Conservation (phyloP, 1,284 basidiomycete species). For the Boletus mariae region DNA sequence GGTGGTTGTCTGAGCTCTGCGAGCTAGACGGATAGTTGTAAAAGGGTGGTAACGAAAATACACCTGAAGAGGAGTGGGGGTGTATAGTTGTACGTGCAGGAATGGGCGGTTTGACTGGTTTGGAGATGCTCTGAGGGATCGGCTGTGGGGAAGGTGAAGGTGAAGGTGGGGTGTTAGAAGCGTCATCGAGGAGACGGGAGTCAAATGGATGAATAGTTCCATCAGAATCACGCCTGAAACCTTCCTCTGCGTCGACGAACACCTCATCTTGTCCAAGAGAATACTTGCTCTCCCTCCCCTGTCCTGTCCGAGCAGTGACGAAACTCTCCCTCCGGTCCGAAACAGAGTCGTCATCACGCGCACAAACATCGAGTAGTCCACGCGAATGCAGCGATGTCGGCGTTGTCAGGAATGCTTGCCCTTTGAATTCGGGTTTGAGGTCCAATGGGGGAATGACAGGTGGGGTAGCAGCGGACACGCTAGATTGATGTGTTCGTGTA, state of each 20-base stretch:
- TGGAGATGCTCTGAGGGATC: slow-evolving; percentile 1
- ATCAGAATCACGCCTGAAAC: slow-evolving; percentile 17
- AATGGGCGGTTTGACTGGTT: slow-evolving; percentile 21
- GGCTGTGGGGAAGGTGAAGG: neutral
- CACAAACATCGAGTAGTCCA: slow-evolving; percentile 25
- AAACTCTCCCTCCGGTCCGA: slow-evolving; percentile 57
- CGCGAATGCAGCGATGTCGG: slow-evolving; percentile 33
- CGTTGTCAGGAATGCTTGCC: slow-evolving; percentile 35
- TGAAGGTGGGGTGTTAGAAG: slow-evolving; percentile 3
- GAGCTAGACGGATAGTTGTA: slow-evolving; percentile 20
- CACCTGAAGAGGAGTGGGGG: slow-evolving; percentile 17
- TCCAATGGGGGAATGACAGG: slow-evolving; percentile 56
- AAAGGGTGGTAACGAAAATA: slow-evolving; percentile 28
- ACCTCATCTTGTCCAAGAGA: slow-evolving; percentile 29
- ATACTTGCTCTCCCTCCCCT: slow-evolving; percentile 29
- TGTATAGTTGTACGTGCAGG: slow-evolving; percentile 20
- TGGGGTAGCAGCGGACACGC: slow-evolving; percentile 34
- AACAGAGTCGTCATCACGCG: slow-evolving; percentile 41
- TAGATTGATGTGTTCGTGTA: slow-evolving; percentile 51
- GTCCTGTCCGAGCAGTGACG: slow-evolving; percentile 48
- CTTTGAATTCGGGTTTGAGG: slow-evolving; percentile 50
- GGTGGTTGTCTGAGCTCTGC: slow-evolving; percentile 19
- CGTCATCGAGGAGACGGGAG: slow-evolving; percentile 16
- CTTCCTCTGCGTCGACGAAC: slow-evolving; percentile 37
- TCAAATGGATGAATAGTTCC: slow-evolving; percentile 24